Percentiles rank a stretch among this genome's conserved stretches.
phyloP scores from a whole-genome alignment of 176 grass and related monocot species.

The Triticum monococcum region DNA sequence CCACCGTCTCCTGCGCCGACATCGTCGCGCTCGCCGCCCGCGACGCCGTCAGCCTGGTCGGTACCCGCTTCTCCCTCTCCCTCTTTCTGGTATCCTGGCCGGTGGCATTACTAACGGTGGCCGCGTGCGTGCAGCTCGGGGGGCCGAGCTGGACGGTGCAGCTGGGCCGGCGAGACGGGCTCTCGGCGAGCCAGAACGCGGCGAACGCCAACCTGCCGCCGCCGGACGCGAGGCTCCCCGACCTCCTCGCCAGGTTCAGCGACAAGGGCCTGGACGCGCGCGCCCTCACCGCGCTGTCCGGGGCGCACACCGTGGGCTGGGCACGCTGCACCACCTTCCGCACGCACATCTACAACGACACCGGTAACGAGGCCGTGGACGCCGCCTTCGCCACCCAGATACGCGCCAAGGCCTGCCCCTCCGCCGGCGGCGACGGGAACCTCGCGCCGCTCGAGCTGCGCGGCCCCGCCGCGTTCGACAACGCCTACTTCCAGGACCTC shows the following conservation, averaged over 20 bases:
- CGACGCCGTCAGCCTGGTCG: conserved; percentile 57
- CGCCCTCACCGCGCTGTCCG: conserved; percentile 73
- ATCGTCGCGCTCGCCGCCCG: conserved; percentile 65
- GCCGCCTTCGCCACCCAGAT: conserved; percentile 45
- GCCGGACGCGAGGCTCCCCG: conserved; percentile 39
- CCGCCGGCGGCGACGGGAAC: conserved; percentile 47
- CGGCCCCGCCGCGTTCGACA: conserved; percentile 60
- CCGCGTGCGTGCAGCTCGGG: conserved; percentile 50
- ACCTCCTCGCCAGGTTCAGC: conserved; percentile 49
- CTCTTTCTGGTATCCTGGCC: not conserved
- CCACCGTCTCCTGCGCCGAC: conserved; percentile 81
- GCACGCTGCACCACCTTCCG: conserved; percentile 67
- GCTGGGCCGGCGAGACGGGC: conserved; percentile 63
- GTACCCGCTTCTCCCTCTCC: too few species aligned
- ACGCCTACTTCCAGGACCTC: conserved; percentile 64
- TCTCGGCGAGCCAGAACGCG: conserved; percentile 31
- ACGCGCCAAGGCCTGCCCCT: conserved; percentile 39
- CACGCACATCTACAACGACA: conserved; percentile 64
- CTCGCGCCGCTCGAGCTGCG: conserved; percentile 51
- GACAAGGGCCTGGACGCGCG: conserved; percentile 53
- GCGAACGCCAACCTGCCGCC: conserved; percentile 59
- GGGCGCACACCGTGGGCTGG: conserved; percentile 76
- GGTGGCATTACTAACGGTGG: not conserved
- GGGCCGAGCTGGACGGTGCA: conserved; percentile 70
- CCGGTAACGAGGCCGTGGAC: conserved; percentile 40